phyloP scores from a whole-genome alignment of 2,329 filamentous ascomycete genomes.

The Lasiodiplodia gonubiensis region DNA sequence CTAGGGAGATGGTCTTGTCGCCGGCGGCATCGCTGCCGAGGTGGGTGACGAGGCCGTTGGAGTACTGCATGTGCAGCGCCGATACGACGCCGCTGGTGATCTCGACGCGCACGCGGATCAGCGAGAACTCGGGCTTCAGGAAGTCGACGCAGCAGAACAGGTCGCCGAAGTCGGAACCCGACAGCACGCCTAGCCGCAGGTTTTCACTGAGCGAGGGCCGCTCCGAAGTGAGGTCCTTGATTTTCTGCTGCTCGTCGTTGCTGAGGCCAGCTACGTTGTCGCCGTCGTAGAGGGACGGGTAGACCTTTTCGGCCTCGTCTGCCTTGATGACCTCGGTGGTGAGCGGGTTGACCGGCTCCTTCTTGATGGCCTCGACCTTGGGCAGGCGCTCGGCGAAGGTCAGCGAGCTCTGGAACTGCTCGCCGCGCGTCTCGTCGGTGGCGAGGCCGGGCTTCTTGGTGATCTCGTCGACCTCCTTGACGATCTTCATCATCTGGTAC shows the following conservation, averaged over 20 bases:
- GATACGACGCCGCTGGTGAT: background rate
- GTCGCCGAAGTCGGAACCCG: background rate
- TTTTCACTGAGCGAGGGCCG: background rate
- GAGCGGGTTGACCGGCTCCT: background rate
- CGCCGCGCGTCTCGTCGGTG: background rate
- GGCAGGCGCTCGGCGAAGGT: background rate
- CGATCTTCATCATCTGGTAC: background rate
- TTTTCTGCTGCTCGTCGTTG: background rate
- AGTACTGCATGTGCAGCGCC: background rate
- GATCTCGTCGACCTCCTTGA: background rate
- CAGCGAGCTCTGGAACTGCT: background rate
- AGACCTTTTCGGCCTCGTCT: too few relatives aligned
- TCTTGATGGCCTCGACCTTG: background rate
- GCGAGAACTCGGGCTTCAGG: background rate
- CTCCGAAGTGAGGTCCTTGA: background rate
- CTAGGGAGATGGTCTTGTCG: background rate
- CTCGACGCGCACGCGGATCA: background rate
- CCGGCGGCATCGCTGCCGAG: background rate
- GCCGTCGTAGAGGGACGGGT: too few relatives aligned
- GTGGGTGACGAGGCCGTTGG: background rate
- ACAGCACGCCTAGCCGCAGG: background rate
- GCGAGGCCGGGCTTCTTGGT: background rate
- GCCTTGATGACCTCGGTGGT: too few relatives aligned
- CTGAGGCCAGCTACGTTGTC: too few relatives aligned
- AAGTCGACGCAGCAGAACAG: conserved; percentile 1